Conservation (phyloP, 2,329 filamentous ascomycete genomes). For the Escovopsis sp. region DNA sequence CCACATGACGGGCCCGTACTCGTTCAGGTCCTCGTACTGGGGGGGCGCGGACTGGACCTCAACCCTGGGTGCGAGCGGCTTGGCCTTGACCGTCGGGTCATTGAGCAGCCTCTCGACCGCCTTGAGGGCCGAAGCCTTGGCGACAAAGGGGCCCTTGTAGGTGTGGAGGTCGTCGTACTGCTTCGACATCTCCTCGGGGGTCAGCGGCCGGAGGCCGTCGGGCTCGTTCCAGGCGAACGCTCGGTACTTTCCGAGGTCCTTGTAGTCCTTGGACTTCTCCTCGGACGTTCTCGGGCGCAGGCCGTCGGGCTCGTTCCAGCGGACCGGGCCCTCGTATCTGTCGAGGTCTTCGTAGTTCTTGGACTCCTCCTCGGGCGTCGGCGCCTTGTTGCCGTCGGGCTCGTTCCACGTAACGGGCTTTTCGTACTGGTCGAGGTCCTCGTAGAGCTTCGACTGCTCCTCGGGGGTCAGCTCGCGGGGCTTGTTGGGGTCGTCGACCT, state of each 20-base stretch:
- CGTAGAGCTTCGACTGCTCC: slow-evolving; percentile 22
- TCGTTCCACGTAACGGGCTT: slow-evolving; percentile 19
- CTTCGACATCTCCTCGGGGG: slow-evolving; percentile 16
- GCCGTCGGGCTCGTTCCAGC: slow-evolving; percentile 19
- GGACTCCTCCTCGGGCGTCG: slow-evolving; percentile 19
- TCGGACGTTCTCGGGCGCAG: slow-evolving; percentile 16
- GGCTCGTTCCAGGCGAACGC: slow-evolving; percentile 17
- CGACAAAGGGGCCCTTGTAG: slow-evolving; percentile 21
- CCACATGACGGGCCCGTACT: slow-evolving; percentile 23
- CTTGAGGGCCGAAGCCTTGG: slow-evolving; percentile 15
- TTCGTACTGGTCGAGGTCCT: slow-evolving; percentile 26
- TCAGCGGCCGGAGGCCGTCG: slow-evolving; percentile 15
- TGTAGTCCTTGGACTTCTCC: slow-evolving; percentile 23
- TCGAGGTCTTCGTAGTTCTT: slow-evolving; percentile 23
- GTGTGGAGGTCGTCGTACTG: slow-evolving; percentile 21
- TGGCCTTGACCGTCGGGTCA: slow-evolving; percentile 19
- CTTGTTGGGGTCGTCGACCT: slow-evolving; percentile 15
- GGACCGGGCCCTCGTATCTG: slow-evolving; percentile 15
- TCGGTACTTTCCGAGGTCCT: slow-evolving; percentile 27
- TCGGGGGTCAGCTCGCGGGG: slow-evolving; percentile 13
- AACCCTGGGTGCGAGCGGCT: slow-evolving; percentile 22
- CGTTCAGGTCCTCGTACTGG: slow-evolving; percentile 27
- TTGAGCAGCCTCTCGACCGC: slow-evolving; percentile 16
- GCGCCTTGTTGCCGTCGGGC: slow-evolving; percentile 16
- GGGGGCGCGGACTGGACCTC: slow-evolving; percentile 14